Conservation (phyloP, 148 eudicot genomes). For the Polygonum maritimum region DNA sequence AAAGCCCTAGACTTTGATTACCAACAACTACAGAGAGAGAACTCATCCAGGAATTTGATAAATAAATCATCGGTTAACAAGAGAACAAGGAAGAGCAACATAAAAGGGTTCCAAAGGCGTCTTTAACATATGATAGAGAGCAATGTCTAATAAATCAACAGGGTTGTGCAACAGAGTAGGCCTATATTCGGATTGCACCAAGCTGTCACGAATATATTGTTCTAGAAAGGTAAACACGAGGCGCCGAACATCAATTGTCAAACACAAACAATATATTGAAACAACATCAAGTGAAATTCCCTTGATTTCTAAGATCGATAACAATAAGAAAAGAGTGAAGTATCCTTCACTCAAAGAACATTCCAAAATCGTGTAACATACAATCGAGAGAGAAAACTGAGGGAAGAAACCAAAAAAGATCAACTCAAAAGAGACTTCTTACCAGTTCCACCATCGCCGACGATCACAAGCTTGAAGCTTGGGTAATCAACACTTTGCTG, state of each 20-base stretch:
- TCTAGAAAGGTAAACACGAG: too few relatives aligned
- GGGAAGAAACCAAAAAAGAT: not conserved
- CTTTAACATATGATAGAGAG: not conserved
- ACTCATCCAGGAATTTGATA: too few relatives aligned
- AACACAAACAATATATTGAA: too few relatives aligned
- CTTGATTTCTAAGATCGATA: not conserved
- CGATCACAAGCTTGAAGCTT: slow-evolving; percentile 13
- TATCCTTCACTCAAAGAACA: not conserved
- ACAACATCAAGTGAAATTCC: not conserved
- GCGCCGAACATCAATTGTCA: too few relatives aligned
- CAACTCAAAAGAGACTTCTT: not conserved
- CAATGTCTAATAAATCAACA: too few relatives aligned
- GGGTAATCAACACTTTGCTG: slow-evolving; percentile 9
- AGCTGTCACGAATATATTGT: not conserved
- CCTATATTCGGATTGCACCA: not conserved
- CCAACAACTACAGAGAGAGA: too few relatives aligned
- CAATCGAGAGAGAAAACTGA: not conserved
- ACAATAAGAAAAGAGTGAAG: not conserved
- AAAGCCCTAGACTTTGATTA: too few relatives aligned
- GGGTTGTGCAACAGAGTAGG: too few relatives aligned
- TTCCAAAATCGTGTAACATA: not conserved
- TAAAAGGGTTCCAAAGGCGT: too few relatives aligned
- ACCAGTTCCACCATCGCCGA: slow-evolving; percentile 9
- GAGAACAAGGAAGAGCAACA: too few relatives aligned
- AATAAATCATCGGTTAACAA: too few relatives aligned